Conservation (phyloP, 2,329 filamentous ascomycete species). For the Aspergillus fumigatus region DNA sequence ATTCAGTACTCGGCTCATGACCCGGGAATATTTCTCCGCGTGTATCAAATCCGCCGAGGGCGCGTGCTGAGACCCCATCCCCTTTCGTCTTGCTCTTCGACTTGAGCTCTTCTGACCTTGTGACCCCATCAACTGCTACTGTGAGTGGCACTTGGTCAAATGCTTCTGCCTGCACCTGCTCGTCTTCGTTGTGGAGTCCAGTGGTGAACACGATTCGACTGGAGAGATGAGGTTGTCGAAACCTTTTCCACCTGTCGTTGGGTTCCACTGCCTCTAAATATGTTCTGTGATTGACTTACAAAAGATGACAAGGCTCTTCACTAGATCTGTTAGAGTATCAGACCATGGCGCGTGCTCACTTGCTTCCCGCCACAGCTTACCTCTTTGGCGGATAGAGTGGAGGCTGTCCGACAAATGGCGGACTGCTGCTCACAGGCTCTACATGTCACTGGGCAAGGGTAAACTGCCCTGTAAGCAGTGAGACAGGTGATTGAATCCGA, state of each 20-base stretch:
- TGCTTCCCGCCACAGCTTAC: background rate
- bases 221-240: background rate
- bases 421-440: background rate
- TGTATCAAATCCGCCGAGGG: slow-evolving; percentile 10
- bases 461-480: slow-evolving; percentile 4
- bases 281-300: slow-evolving; percentile 5
- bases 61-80: slow-evolving; percentile 17
- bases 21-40: slow-evolving; percentile 12
- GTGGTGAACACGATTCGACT: background rate
- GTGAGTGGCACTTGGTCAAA: background rate
- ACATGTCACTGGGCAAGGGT: background rate
- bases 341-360: background rate
- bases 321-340: background rate
- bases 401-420: background rate
- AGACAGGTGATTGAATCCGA: background rate
- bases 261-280: slow-evolving; percentile 5
- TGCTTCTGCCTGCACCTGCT: background rate
- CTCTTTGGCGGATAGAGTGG: background rate
- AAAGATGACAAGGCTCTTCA: slow-evolving; percentile 5
- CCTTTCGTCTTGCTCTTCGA: slow-evolving; percentile 2
- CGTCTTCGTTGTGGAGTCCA: background rate
- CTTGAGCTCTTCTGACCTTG: background rate
- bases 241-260: background rate
- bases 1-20: slow-evolving; percentile 7
- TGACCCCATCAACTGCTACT: slow-evolving; percentile 9